These are phyloP conservation scores for Trifolium subterraneum DNA, from an alignment of 306 rosid species.

Conservation along the genomic window DNA sequence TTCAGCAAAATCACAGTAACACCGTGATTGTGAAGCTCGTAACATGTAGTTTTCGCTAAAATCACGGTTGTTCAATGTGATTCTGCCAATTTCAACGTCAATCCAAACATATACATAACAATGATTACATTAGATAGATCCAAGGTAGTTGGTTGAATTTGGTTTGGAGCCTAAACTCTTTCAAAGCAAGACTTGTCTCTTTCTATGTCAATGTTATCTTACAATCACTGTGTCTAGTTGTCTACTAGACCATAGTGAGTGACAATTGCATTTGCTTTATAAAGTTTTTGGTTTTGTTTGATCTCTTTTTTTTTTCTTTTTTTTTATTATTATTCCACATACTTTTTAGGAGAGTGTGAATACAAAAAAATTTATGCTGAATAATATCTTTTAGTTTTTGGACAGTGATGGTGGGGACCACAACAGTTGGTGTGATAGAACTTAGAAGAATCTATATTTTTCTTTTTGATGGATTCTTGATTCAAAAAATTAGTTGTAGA, in stretches of 20 bases:
- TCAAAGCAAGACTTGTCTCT: conserved; percentile 42
- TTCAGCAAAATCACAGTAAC: background rate
- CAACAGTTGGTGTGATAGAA: conserved; percentile 53
- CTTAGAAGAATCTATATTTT: conserved; percentile 31
- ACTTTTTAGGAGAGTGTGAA: conserved; percentile 48
- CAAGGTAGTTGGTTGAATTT: conserved; percentile 32
- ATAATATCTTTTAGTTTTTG: conserved; percentile 41
- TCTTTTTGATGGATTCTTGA: conserved; percentile 47
- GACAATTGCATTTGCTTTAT: conserved; percentile 51
- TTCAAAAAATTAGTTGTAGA: conserved; percentile 51
- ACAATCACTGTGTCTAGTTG: conserved; percentile 8
- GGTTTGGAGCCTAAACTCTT: conserved; percentile 43
- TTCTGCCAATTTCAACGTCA: background rate
- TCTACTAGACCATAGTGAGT: conserved; percentile 42
- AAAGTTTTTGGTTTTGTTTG: conserved; percentile 45
- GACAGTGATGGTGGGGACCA: conserved; percentile 76
- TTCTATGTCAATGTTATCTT: conserved; percentile 40
- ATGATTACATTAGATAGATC: conserved; percentile 23
- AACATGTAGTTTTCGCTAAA: no score
- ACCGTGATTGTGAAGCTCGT: background rate
- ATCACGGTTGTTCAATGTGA: background rate
- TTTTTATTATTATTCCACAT: background rate
- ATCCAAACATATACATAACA: background rate
- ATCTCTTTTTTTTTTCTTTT: background rate
- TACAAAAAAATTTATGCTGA: conserved; percentile 40